These are phyloP conservation scores for Cytospora leucostoma DNA, from an alignment of 2,329 filamentous ascomycete species.

Conservation along the genomic window DNA sequence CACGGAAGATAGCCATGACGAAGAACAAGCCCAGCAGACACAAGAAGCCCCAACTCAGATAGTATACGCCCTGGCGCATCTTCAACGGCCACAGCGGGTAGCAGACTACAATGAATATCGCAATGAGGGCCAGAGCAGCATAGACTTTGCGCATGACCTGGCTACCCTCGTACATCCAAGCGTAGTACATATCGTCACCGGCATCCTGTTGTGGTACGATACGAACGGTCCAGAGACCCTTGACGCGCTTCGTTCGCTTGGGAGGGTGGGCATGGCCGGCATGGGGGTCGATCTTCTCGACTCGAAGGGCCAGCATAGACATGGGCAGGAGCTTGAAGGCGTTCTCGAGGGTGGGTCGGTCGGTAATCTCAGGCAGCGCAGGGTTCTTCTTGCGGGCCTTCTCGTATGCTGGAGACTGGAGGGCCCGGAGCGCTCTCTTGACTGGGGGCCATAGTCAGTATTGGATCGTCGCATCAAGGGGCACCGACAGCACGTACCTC, in stretches of 20 bases:
- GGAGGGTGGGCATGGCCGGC: constrained; percentile 70
- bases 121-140: constrained; percentile 76
- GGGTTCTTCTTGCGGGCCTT: constrained; percentile 90
- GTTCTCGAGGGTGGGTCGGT: constrained; percentile 87
- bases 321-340: constrained; percentile 93
- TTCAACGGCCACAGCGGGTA: constrained; percentile 96
- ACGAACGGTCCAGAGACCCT: constrained; percentile 93
- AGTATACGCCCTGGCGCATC: constrained; percentile 93
- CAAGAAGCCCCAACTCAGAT: constrained; percentile 91
- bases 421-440: constrained; percentile 89
- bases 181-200: constrained; percentile 85
- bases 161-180: constrained; percentile 93
- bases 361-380: constrained; percentile 81
- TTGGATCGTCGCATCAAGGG: constrained; percentile 4
- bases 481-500: constrained; percentile 56
- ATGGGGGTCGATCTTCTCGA: constrained; percentile 78
- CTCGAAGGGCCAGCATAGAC: constrained; percentile 88
- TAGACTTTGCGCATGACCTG: constrained; percentile 95
- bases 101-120: constrained; percentile 86
- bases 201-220: constrained; percentile 96
- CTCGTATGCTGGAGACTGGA: constrained; percentile 85
- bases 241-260: constrained; percentile 83
- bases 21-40: constrained; percentile 92
- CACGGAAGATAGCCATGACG: constrained; percentile 92
- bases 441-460: constrained; percentile 54